phyloP scores from a whole-genome alignment of 2,329 filamentous ascomycete species.

The Aureobasidium sp. region DNA sequence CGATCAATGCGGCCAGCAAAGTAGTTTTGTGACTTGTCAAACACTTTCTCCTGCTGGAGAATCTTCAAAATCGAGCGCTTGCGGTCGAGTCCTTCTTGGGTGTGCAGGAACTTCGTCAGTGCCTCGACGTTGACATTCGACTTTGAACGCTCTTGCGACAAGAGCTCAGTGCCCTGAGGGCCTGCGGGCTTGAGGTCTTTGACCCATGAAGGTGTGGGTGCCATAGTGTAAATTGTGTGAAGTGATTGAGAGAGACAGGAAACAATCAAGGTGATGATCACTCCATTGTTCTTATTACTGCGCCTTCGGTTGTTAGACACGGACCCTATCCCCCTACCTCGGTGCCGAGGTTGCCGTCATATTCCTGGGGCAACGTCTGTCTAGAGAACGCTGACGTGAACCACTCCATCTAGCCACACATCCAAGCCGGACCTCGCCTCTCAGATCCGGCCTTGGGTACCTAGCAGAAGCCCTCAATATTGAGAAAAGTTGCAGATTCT shows the following conservation, averaged over 20 bases:
- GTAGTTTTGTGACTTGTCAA: slow-evolving; percentile 73
- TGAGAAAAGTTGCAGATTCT: too few relatives aligned
- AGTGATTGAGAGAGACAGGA: not conserved
- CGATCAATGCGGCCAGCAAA: slow-evolving; percentile 61
- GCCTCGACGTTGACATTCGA: slow-evolving; percentile 60
- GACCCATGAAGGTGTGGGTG: slow-evolving; percentile 51
- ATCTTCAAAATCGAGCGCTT: slow-evolving; percentile 54
- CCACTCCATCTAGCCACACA: too few relatives aligned
- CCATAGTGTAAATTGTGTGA: slow-evolving; percentile 9
- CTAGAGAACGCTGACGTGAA: not conserved
- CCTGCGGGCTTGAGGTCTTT: slow-evolving; percentile 57
- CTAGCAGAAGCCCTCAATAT: too few relatives aligned
- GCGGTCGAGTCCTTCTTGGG: slow-evolving; percentile 53
- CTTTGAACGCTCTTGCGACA: slow-evolving; percentile 58
- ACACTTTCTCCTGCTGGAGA: slow-evolving; percentile 59
- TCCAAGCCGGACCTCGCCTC: not conserved
- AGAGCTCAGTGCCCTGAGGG: slow-evolving; percentile 60
- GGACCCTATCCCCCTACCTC: slow-evolving; percentile 1
- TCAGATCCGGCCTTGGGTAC: not conserved
- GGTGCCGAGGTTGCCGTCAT: not conserved
- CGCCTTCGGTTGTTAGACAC: not conserved
- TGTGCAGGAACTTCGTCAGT: slow-evolving; percentile 61
- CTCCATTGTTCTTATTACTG: slow-evolving; percentile 3
- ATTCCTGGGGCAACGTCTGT: not conserved
- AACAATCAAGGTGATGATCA: not conserved